These are phyloP conservation scores for Trichoderma semiorbis DNA, from an alignment of 2,329 filamentous ascomycete species.

Conservation along the genomic window DNA sequence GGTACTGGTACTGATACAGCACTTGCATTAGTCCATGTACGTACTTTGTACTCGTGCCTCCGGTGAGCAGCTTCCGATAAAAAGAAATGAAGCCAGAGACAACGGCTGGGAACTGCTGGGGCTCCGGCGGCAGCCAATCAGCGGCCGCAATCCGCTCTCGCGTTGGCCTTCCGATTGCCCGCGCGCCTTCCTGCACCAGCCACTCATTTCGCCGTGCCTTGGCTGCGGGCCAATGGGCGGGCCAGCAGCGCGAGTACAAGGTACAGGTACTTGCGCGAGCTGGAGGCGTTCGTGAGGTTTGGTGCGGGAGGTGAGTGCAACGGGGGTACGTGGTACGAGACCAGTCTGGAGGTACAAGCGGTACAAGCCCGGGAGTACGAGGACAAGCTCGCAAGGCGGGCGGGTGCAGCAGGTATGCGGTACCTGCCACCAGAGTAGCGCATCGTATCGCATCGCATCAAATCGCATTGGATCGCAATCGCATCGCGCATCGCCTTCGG, in stretches of 20 bases:
- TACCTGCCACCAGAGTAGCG: neutral
- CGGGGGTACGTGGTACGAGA: neutral
- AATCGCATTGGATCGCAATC: neutral
- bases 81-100: neutral
- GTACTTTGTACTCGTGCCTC: neutral
- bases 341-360: neutral
- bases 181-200: conserved; percentile 16
- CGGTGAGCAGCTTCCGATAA: conserved; percentile 8
- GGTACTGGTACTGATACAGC: neutral
- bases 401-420: conserved; percentile 9
- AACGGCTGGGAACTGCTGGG: conserved; percentile 10
- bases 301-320: neutral
- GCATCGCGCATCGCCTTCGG: neutral
- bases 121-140: neutral
- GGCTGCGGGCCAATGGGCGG: neutral
- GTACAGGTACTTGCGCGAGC: neutral
- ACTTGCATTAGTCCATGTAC: neutral
- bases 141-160: neutral
- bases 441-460: neutral
- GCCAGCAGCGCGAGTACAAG: neutral
- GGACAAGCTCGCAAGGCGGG: neutral
- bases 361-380: neutral
- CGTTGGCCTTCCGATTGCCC: conserved; percentile 1
- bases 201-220: conserved; percentile 14
- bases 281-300: conserved; percentile 2